Evolutionary conservation across 805 yeast species (phyloP).

Genomic region (Metschnikowia drakensbergensis): DNA sequence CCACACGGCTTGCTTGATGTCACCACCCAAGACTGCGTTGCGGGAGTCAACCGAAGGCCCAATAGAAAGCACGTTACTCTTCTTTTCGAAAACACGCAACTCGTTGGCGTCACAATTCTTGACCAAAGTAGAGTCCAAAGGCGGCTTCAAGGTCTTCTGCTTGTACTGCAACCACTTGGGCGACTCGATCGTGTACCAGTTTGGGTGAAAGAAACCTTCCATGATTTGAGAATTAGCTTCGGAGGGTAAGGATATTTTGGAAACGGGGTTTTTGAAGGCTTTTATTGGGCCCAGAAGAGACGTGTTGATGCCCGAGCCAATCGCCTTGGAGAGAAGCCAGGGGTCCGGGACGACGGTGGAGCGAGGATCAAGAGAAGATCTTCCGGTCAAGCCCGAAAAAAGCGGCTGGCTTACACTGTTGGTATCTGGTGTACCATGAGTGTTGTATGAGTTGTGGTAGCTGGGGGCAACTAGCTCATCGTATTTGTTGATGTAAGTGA

Average conservation of each 20-base stretch:
- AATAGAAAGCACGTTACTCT: slow-evolving; percentile 30
- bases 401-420: slow-evolving; percentile 69
- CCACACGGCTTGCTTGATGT: slow-evolving; percentile 36
- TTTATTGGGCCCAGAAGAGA: slow-evolving; percentile 26
- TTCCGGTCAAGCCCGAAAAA: slow-evolving; percentile 68
- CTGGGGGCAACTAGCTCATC: slow-evolving; percentile 27
- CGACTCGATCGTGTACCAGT: slow-evolving; percentile 41
- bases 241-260: slow-evolving; percentile 34
- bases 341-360: slow-evolving; percentile 65
- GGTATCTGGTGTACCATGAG: slow-evolving; percentile 27
- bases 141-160: slow-evolving; percentile 22
- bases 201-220: slow-evolving; percentile 41
- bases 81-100: slow-evolving; percentile 18
- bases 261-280: slow-evolving; percentile 27
- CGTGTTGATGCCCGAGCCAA: slow-evolving; percentile 26
- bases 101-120: slow-evolving; percentile 20
- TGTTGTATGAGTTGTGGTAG: slow-evolving; percentile 26
- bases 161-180: slow-evolving; percentile 43
- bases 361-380: slow-evolving; percentile 73
- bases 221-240: slow-evolving; percentile 33
- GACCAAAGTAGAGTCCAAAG: slow-evolving; percentile 26
- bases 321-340: slow-evolving; percentile 60
- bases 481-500: slow-evolving; percentile 30
- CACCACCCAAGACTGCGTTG: slow-evolving; percentile 30
- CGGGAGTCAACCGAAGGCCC: slow-evolving; percentile 37